Base-by-base conservation (phyloP, 352 stramenopile genomes). In the Paralagenidium karlingii region DNA sequence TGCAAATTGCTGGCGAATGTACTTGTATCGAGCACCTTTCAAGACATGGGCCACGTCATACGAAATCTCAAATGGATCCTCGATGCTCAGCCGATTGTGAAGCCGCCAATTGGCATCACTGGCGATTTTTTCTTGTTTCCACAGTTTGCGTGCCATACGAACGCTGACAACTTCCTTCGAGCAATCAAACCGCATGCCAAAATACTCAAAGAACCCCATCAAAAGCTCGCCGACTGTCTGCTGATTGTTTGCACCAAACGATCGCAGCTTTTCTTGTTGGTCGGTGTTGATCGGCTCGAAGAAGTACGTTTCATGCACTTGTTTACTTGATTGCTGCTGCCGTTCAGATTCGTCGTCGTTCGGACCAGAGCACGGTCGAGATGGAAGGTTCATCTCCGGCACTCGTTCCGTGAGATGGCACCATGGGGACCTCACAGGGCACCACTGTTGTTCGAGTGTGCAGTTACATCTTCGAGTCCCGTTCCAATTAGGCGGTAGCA, bases 21-120 rank as follows among this genome's bases (percentile, higher is more conserved):
- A 84, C 45, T 85, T 87, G 55, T 90, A 71, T 16, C 73, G 69
- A 8, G 68, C 73, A 19, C 80, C 71, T 41, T 96, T 96, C 12
- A 99, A 66, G 15, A 98, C 94, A 57, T 98, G 94, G 6, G 91
- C 93, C 31, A 99, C 93, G 56, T 98, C 88, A 59, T 98, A 98
- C 53, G 85, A 94, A 3, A 78, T 93, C 54, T 99, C 96, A 63
- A 99, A 99, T 2, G 96, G 96, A 62, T 99, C 96, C 75, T 99
- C 95, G 42, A 99, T 97, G 34, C 69, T 84, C 44, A 90, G 34
- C 0, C 77, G 68, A 37, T 68, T 80, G 43, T 82, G 78, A 31
- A 83, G 63, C 26, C 74, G 75, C 77, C 77, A 90, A 36, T 86
- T 56, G 16, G 60, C 56, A 20, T 36, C 30, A 16, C 22, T 16